phyloP scores from a whole-genome alignment of 2,329 filamentous ascomycete species.

The Zymoseptoria brevis region DNA sequence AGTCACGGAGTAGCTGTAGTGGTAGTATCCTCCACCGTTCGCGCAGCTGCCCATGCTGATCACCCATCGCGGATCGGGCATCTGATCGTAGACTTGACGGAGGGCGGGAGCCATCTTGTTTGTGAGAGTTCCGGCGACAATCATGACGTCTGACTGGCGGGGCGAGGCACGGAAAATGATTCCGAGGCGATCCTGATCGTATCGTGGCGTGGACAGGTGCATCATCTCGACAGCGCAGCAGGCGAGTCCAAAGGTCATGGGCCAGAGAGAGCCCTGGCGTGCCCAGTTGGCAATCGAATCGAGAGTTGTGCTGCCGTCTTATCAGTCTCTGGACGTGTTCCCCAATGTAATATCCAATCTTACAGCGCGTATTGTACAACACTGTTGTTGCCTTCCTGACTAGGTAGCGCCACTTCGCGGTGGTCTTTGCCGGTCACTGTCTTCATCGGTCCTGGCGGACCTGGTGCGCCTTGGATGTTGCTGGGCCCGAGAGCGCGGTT shows the following conservation, averaged over 20 bases:
- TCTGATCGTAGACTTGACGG: constrained; percentile 85
- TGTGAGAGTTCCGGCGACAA: constrained; percentile 83
- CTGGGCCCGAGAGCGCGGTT: constrained; percentile 12
- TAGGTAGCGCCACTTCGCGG: constrained; percentile 64
- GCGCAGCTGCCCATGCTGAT: constrained; percentile 77
- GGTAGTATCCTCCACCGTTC: constrained; percentile 76
- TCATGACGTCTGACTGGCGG: constrained; percentile 86
- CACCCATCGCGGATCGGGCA: constrained; percentile 84
- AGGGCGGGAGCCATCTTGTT: constrained; percentile 93
- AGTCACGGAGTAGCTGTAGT: constrained; percentile 71
- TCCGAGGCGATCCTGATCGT: constrained; percentile 80
- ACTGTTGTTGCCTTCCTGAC: constrained; percentile 72
- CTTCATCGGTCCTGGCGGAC: constrained; percentile 45
- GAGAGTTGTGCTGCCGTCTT: constrained; percentile 55
- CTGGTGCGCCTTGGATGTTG: constrained; percentile 48
- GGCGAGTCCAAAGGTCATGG: constrained; percentile 79
- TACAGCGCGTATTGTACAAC: constrained; percentile 81
- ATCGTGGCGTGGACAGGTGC: constrained; percentile 78
- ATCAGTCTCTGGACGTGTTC: background rate
- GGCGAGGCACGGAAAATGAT: constrained; percentile 88
- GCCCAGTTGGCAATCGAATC: constrained; percentile 79
- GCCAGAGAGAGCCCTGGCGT: constrained; percentile 77
- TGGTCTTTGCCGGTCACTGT: constrained; percentile 44
- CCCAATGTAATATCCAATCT: constrained; percentile 31
- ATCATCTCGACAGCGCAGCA: constrained; percentile 93